Conservation (phyloP, 768 basidiomycete genomes). For the Auriscalpium microsporum region DNA sequence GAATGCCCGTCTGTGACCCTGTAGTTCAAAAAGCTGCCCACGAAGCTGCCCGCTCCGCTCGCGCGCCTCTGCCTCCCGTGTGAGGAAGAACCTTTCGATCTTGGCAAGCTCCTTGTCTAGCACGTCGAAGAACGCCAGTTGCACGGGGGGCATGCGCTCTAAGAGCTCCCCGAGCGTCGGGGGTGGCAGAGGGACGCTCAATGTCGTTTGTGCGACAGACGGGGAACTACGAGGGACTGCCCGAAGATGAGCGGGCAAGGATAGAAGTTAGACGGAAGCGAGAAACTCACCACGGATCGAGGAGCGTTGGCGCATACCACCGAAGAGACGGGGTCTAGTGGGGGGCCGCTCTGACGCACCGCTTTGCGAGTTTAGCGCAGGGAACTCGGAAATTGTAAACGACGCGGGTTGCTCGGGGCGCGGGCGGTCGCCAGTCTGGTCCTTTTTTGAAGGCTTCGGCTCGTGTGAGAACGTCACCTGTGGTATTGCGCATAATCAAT, state of each 20-base stretch:
- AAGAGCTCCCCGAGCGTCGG: slow-evolving; percentile 32
- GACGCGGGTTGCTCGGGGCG: no score
- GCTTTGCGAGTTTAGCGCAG: no score
- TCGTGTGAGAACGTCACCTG: no score
- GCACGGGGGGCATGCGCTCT: slow-evolving; percentile 46
- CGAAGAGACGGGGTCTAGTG: not conserved
- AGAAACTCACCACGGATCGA: not conserved
- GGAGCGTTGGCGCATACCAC: not conserved
- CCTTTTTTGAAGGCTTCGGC: no score
- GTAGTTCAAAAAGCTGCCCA: slow-evolving; percentile 10
- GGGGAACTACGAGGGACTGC: not conserved
- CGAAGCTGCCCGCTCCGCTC: slow-evolving; percentile 27
- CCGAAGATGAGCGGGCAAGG: not conserved
- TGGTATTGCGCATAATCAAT: no score
- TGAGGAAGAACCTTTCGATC: slow-evolving; percentile 75
- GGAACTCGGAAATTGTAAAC: no score
- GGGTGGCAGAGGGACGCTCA: not conserved
- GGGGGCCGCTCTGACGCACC: no score
- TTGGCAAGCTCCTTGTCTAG: slow-evolving; percentile 79
- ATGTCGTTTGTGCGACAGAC: no score
- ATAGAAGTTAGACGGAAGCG: not conserved
- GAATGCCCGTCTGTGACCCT: slow-evolving; percentile 8
- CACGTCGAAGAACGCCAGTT: slow-evolving; percentile 65
- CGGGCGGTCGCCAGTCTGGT: no score
- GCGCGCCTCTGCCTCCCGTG: slow-evolving; percentile 57